Conservation (phyloP, 352 stramenopile genomes). For the Thraustochytrium sp. region DNA sequence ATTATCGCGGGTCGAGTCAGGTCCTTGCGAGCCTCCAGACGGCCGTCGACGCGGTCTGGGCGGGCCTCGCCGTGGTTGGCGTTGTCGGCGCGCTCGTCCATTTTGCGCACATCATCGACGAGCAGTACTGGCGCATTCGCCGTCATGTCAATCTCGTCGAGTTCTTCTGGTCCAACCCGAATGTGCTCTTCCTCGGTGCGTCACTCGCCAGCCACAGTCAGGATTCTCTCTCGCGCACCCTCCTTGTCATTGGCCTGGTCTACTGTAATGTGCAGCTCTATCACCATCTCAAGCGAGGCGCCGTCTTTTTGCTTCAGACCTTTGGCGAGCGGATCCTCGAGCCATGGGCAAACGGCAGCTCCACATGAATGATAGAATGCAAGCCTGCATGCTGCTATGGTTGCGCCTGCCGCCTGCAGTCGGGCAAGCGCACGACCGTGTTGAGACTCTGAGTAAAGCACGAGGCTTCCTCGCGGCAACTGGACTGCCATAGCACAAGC, state of each 20-base stretch:
- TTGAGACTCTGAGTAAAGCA: no score
- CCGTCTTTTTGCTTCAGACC: background rate
- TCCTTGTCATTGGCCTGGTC: background rate
- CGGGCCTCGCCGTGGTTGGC: background rate
- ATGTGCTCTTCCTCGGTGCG: background rate
- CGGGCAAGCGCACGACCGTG: no score
- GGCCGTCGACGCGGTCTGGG: background rate
- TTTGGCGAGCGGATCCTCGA: conserved; percentile 30
- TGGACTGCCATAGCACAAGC: no score
- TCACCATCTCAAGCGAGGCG: background rate
- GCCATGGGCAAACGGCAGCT: background rate
- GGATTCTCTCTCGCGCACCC: background rate
- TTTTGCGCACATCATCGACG: background rate
- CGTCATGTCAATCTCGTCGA: background rate
- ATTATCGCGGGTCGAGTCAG: background rate
- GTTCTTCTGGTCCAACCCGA: conserved; percentile 20
- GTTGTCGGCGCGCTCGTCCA: background rate
- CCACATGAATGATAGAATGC: no score
- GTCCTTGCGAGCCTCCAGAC: background rate
- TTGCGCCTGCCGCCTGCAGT: no score
- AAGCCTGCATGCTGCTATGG: no score
- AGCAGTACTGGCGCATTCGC: background rate
- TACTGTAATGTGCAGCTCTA: background rate
- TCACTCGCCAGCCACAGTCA: background rate
- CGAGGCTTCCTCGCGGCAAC: no score